Evolutionary conservation across 345 rosid genomes (phyloP), one percentile per base, ranked within the genome.

Genomic region (Murraya paniculata): DNA sequence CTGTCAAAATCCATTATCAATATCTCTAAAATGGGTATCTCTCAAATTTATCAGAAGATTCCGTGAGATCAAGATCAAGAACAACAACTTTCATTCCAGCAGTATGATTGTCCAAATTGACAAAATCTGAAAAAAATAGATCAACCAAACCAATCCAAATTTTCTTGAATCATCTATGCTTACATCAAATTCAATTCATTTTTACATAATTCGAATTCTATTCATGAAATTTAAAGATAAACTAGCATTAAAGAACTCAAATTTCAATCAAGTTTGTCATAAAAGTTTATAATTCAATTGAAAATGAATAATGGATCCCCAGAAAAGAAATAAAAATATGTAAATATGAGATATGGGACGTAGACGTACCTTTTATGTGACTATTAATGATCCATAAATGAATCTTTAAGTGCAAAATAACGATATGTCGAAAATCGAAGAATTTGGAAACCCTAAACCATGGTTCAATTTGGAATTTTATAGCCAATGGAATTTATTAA

Each of bases 11-110:
- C 91, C 92, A 89, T 89, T 28, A 48, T 59, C 21, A 75, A 41
- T 70, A 64, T 36, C 56, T 31, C 41, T 59, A 65, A 72, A 68
- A 62, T 25, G 7, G 30, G 71, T 70, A 36, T 28, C 59, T 78
- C 72, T 70, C 72, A 67, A 73, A 67, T 61, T 25, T 77, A 30
- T 67, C 72, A 35, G 69, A 70, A 55, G 65, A 78, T 62, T 36
- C 81, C 71, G 71, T 25, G 77, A 75, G 89, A 88, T 88, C 91
- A 87, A 85, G 91, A 88, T 83, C 86, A 85, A 86, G 86, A 90
- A 72, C 78, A 80, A 65, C 64, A 86, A 81, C 89, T 75, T 80
- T 75, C 89, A 88, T 90, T 87, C 91, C 91, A 87, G 85, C 78
- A 79, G 81, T 75, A 81, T 73, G 70, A 80, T 36, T 64, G 75